Evolutionary conservation across 257 asterid genomes (phyloP), one percentile per base, ranked within the genome.

Genomic region (Hygrophila difformis): DNA sequence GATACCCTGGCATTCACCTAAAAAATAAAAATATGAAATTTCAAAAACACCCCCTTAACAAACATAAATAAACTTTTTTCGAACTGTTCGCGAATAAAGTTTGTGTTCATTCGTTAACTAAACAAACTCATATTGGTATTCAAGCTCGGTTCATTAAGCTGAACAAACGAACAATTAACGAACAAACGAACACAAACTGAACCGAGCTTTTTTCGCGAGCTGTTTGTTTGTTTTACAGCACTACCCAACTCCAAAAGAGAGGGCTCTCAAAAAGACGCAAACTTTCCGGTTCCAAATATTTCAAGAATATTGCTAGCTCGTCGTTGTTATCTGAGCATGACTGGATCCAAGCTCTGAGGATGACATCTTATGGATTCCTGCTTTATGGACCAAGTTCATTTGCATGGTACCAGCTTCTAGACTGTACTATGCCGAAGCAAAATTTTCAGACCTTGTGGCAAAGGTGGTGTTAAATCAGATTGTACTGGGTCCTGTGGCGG

Each of bases 381-480:
- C 66, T 86, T 12, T 91, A 86, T 19, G 99, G 94, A 18, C 97
- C 94, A 16, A 97, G 95, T 64, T 82, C 99, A 33, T 82, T 72
- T 47, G 78, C 76, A 11, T 91, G 99, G 97, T 91, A 91, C 78
- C 80, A 75, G 39, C 72, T 44, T 63, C 93, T 91, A 26, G 99
- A 86, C 51, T 78, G 44, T 38, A 44, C 64, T 51, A 79, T 89
- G 92, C 96, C 98, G 0, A 68, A 70, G 74, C 77, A 76, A 72
- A 77, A 50, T 23, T 57, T 77, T 53, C 73, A 69, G 64, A 75
- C 66, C 38, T 85, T 43, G 31, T 73, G 45, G 38, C 59, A 55
- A 89, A 89, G 96, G 96, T 89, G 43, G 24, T 82, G 18, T 42
- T 85, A 43, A 89, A 89, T 68, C 98, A 89, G 73, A 56, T 85